Evolutionary conservation across 2,329 filamentous ascomycete genomes (phyloP).

Genomic region (Mycosphaerella sp.): DNA sequence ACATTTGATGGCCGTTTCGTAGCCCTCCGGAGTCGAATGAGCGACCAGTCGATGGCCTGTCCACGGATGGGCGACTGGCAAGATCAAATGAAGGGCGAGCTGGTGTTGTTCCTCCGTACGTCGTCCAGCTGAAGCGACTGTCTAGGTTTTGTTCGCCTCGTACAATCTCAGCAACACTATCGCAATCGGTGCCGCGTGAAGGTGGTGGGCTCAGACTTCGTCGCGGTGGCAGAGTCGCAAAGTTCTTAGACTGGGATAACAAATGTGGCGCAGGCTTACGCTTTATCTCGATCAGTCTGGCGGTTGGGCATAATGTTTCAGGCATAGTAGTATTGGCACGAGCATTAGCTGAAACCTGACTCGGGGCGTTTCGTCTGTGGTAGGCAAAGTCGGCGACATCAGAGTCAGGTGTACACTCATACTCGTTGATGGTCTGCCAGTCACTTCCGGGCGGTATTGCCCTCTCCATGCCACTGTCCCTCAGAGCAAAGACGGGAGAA

Average conservation of each 20-base stretch:
- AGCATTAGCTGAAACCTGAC: conserved; percentile 11
- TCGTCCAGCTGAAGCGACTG: conserved; percentile 35
- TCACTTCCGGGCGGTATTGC: conserved; percentile 11
- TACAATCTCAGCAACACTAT: conserved; percentile 9
- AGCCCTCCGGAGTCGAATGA: conserved; percentile 1
- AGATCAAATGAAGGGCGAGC: conserved; percentile 14
- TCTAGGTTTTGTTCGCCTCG: conserved; percentile 12
- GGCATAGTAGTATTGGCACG: conserved; percentile 1
- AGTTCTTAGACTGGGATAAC: conserved; percentile 19
- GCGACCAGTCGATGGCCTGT: conserved; percentile 12
- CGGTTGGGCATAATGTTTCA: conserved; percentile 10
- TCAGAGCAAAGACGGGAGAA: conserved; percentile 15
- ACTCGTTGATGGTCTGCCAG: conserved; percentile 7
- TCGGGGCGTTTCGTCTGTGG: neutral
- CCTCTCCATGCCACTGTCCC: conserved; percentile 22
- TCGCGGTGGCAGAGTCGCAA: conserved; percentile 18
- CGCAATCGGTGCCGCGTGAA: conserved; percentile 12
- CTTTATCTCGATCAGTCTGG: conserved; percentile 20
- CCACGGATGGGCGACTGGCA: conserved; percentile 16
- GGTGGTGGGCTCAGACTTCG: conserved; percentile 14
- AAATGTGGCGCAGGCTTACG: conserved; percentile 28
- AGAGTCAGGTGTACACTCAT: conserved; percentile 22
- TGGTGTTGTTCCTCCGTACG: conserved; percentile 24
- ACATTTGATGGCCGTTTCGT: conserved; percentile 5
- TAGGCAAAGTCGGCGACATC: conserved; percentile 16